phyloP scores from a whole-genome alignment of 345 rosid species.

The Pugionium dolabratum region DNA sequence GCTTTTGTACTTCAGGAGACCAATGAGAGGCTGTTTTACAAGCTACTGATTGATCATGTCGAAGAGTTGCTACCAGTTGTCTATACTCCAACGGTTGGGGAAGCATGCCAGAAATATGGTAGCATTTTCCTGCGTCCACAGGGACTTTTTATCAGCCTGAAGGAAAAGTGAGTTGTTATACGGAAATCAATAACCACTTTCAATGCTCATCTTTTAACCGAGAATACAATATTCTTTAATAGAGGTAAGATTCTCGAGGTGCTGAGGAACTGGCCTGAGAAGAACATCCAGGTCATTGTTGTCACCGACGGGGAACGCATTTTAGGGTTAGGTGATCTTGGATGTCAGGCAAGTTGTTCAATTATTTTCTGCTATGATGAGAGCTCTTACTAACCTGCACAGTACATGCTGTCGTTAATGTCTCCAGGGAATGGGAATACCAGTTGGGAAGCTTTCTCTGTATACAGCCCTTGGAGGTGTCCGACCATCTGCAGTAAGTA shows the following conservation, averaged over 20 bases:
- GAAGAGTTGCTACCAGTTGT: slow-evolving; percentile 95
- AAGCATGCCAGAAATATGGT: slow-evolving; percentile 98
- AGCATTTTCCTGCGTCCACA: slow-evolving; percentile 97
- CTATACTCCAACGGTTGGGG: slow-evolving; percentile 98
- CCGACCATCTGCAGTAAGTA: slow-evolving; percentile 92
- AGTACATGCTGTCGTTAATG: slow-evolving; percentile 6
- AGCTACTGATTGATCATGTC: slow-evolving; percentile 83
- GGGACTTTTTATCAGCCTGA: slow-evolving; percentile 92
- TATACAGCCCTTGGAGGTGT: slow-evolving; percentile 97
- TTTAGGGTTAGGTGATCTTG: slow-evolving; percentile 95
- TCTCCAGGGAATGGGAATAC: slow-evolving; percentile 93
- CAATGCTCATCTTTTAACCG: slow-evolving; percentile 9
- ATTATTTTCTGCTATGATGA: slow-evolving; percentile 5
- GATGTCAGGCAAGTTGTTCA: slow-evolving; percentile 72
- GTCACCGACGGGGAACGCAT: slow-evolving; percentile 98
- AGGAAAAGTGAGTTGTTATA: slow-evolving; percentile 64
- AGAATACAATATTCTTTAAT: slow-evolving; percentile 12
- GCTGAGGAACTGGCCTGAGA: slow-evolving; percentile 93
- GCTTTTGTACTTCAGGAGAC: slow-evolving; percentile 58
- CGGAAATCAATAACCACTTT: not conserved
- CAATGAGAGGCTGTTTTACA: slow-evolving; percentile 84
- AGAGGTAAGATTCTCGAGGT: slow-evolving; percentile 93
- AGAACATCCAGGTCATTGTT: slow-evolving; percentile 90
- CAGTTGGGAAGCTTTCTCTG: slow-evolving; percentile 91
- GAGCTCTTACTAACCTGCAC: slow-evolving; percentile 17